phyloP scores from a whole-genome alignment of 495 filamentous ascomycete genomes.

The Xylaria venustula region DNA sequence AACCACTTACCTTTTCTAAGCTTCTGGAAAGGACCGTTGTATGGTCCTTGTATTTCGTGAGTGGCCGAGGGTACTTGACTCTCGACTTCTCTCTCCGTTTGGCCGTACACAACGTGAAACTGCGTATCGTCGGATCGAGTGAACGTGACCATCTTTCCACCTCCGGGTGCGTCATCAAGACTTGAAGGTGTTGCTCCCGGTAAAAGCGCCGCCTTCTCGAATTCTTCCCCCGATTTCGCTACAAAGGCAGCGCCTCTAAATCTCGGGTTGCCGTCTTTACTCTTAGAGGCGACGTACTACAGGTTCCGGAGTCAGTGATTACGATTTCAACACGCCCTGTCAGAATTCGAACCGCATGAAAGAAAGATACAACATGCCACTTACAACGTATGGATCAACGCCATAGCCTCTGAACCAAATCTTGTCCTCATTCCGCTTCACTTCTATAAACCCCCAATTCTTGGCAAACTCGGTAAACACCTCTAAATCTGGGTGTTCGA shows the following conservation, averaged over 20 bases:
- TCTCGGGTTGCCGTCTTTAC: conserved; percentile 20
- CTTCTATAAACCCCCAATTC: conserved; percentile 45
- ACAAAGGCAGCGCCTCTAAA: conserved; percentile 35
- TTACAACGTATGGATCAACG: conserved; percentile 39
- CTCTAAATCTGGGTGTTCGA: conserved; percentile 37
- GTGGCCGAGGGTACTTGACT: conserved; percentile 2
- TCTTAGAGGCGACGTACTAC: conserved; percentile 33
- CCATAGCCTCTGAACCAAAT: conserved; percentile 48
- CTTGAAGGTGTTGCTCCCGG: conserved; percentile 15
- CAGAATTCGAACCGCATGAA: background rate
- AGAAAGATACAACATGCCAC: background rate
- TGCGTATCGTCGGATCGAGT: conserved; percentile 42
- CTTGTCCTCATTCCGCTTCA: conserved; percentile 28
- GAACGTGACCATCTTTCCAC: conserved; percentile 43
- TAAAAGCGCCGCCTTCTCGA: conserved; percentile 31
- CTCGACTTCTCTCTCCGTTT: conserved; percentile 18
- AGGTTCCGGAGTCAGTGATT: background rate
- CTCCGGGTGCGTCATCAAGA: conserved; percentile 40
- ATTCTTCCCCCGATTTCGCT: conserved; percentile 43
- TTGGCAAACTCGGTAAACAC: conserved; percentile 33
- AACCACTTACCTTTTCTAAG: conserved; percentile 16
- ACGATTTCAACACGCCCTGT: too few relatives aligned
- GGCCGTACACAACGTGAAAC: conserved; percentile 46
- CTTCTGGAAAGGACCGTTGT: conserved; percentile 16
- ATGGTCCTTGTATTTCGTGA: conserved; percentile 10